Base-by-base conservation (phyloP, 1,284 basidiomycete species). In the Tilletia caries region DNA sequence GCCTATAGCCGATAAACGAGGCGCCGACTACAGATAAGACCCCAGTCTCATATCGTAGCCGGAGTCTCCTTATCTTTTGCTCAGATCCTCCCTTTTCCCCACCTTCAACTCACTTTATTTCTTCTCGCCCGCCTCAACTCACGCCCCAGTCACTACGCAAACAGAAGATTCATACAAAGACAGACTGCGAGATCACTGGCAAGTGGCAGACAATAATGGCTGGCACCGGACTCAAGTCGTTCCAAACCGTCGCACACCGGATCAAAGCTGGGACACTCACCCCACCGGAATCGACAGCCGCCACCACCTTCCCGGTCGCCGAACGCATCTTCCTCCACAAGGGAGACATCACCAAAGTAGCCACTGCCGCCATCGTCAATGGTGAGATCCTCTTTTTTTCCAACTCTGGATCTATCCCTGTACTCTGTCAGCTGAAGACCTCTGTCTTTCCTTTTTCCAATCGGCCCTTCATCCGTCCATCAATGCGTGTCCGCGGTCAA, bases 271-370 rank as follows among this genome's bases (percentile, higher is more conserved):
- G 54, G 10, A 29, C 54, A 4, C 32, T 60, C 25, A 32, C 54
- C 5, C 20, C 48, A 6, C 48, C 48, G 8, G 8, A 18, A 18
- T 29, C 54, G 10, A 27, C 25, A 18, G 20, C 23, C 6, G 29
- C 23, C 10, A 27, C 54, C 5, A 25, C 13, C 6, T 60, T 60
- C 32, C 54, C 54, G 4, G 54, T 60, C 2, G 54, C 54, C 6
- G 54, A 60, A 6, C 54, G 54, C 54, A 60, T 60, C 20, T 60
- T 27, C 32, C 29, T 60, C 20, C 54, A 60, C 54, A 60, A 60
- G 54, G 54, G 54, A 25, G 54, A 60, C 27, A 60, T 60, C 54
- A 60, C 54, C 54, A 60, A 60, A 27, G 54, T 60, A 18, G 54
- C 25, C 6, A 60, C 54, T 32, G 54, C 54, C 8, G 54, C 54